phyloP scores from a whole-genome alignment of 129 eudicot genomes.

The Chrysanthemum lavandulifolium region DNA sequence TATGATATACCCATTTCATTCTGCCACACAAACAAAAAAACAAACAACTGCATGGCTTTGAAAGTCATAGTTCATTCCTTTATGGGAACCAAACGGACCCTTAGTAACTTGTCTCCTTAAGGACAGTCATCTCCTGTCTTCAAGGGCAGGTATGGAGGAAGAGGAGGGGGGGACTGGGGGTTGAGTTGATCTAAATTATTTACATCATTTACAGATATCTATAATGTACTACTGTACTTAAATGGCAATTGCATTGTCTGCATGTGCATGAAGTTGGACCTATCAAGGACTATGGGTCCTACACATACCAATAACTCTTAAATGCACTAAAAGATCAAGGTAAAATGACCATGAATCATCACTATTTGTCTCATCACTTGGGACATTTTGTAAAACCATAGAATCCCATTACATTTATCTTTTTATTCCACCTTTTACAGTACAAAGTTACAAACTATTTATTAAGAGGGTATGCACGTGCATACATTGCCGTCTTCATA shows the following conservation, averaged over 20 bases:
- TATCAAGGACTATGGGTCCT: conserved; percentile 39
- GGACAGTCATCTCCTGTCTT: conserved; percentile 30
- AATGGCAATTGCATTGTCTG: conserved; percentile 27
- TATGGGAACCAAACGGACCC: too few relatives aligned
- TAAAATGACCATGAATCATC: conserved; percentile 25
- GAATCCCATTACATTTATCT: background rate
- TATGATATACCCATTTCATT: too few relatives aligned
- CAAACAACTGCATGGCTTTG: too few relatives aligned
- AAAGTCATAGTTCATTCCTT: too few relatives aligned
- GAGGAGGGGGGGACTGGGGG: conserved; percentile 7
- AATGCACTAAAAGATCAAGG: conserved; percentile 33
- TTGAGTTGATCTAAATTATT: conserved; percentile 17
- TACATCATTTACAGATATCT: conserved; percentile 31
- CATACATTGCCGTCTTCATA: background rate
- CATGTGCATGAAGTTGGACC: conserved; percentile 43
- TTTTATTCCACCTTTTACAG: background rate
- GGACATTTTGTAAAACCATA: conserved; percentile 24
- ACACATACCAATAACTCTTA: conserved; percentile 25
- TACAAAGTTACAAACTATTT: background rate
- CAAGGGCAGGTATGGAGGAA: background rate
- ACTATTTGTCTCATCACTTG: conserved; percentile 36
- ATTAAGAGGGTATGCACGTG: background rate
- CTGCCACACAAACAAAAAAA: too few relatives aligned
- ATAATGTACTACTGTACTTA: background rate
- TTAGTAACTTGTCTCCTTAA: conserved; percentile 15